Base-by-base conservation (phyloP, 2,329 filamentous ascomycete species). In the Colletotrichum abscissum region DNA sequence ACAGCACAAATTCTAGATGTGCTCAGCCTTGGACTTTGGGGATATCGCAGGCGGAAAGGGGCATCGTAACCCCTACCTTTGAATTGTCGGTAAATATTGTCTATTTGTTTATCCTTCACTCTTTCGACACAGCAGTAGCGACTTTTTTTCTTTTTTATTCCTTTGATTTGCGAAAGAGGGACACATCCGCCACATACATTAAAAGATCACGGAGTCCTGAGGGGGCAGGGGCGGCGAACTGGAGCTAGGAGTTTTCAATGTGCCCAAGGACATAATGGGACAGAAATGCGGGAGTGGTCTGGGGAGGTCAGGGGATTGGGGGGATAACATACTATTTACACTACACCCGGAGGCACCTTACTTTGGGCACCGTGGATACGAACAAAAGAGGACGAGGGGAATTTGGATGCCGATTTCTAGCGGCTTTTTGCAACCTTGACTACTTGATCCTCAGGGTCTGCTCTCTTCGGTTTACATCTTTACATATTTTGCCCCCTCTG, bases 191-290 rank as follows among this genome's bases (percentile, higher is more conserved):
- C 26, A 70, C 30, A 30, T 24, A 72, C 14, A 22, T 26, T 4
- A 24, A 14, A 56, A 16, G 28, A 42, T 16, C 46, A 69, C 33
- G 63, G 67, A 26, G 42, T 49, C 42, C 42, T 6, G 19, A 11
- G 19, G 42, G 9, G 19, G 42, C 19, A 49, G 42, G 28, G 60
- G 71, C 60, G 67, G 71, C 60, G 55, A 73, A 66, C 6, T 19
- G 71, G 71, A 65, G 71, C 71, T 8, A 19, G 71, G 71, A 73
- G 71, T 71, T 71, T 63, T 62, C 28, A 60, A 28, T 62, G 55
- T 69, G 52, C 54, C 42, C 70, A 42, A 19, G n/a, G n/a, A 58
- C 38, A 63, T 56, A 63, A 62, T 35, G 57, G 49, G 49, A 28
- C 16, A 55, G 49, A 55, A 55, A 5, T 54, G 30, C 26, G 16